Conservation (phyloP, 768 basidiomycete species). For the Boletus rubescentipes region DNA sequence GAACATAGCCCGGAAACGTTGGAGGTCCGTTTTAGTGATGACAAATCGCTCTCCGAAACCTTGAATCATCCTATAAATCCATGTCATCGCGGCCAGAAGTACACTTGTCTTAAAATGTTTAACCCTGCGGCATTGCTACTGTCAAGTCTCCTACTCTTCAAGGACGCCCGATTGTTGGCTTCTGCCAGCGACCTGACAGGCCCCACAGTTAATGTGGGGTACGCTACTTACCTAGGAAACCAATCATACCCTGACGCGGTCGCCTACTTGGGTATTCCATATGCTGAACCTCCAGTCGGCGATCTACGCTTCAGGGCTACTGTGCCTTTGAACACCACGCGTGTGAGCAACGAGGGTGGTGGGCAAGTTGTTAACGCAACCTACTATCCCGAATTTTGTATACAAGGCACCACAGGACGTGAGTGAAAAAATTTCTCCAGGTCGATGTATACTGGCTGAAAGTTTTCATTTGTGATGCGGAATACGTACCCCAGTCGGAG, state of each 20-base stretch:
- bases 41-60: too few relatives aligned
- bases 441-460: not conserved
- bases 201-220: conserved; percentile 53
- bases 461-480: not conserved
- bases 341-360: conserved; percentile 35
- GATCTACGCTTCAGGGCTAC: conserved; percentile 47
- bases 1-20: too few relatives aligned
- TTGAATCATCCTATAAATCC: too few relatives aligned
- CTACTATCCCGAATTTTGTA: conserved; percentile 54
- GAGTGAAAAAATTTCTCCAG: conserved; percentile 1
- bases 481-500: conserved; percentile 38
- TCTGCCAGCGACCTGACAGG: not conserved
- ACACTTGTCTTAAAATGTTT: not conserved
- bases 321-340: conserved; percentile 48
- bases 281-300: conserved; percentile 44
- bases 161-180: not conserved
- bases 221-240: conserved; percentile 58
- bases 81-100: too few relatives aligned
- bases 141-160: conserved; percentile 25
- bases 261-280: conserved; percentile 52
- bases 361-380: conserved; percentile 51
- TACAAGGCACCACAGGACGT: conserved; percentile 57
- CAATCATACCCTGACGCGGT: conserved; percentile 50
- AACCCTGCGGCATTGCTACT: not conserved
- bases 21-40: too few relatives aligned